These are phyloP conservation scores for Panellus pusillus DNA, from an alignment of 768 basidiomycete genomes.

Conservation along the genomic window DNA sequence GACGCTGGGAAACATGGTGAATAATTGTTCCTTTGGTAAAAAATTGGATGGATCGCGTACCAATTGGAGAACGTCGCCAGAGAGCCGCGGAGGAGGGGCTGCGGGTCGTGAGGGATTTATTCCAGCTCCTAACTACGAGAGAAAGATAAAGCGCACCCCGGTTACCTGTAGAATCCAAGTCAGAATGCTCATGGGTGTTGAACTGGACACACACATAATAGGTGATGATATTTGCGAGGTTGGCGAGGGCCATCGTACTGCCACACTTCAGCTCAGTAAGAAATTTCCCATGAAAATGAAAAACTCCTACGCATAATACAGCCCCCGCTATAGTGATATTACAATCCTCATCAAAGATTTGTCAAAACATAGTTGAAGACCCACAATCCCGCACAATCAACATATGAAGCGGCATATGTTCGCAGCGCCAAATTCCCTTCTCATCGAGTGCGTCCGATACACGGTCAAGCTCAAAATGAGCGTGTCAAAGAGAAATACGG, in stretches of 20 bases:
- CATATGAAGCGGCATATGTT: neutral
- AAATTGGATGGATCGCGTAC: neutral
- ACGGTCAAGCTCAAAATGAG: neutral
- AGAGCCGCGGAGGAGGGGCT: neutral
- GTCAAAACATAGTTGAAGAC: neutral
- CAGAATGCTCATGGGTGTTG: neutral
- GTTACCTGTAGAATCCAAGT: neutral
- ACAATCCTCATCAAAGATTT: neutral
- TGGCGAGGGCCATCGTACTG: slow-evolving; percentile 4
- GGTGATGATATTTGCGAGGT: slow-evolving; percentile 1
- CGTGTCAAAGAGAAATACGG: neutral
- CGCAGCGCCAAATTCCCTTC: neutral
- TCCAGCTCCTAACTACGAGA: no score
- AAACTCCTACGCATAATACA: no score
- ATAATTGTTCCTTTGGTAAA: neutral
- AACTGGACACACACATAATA: neutral
- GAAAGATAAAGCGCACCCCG: neutral
- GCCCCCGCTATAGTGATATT: neutral
- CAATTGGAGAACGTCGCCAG: slow-evolving; percentile 1
- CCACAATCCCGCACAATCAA: neutral
- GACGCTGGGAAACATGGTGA: neutral
- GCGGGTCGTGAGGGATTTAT: neutral
- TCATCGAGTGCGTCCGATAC: neutral
- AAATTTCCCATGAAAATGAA: neutral
- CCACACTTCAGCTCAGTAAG: neutral